Percentiles rank a stretch among this genome's conserved stretches.
phyloP scores from a whole-genome alignment of 352 stramenopile species.

The Pythium periplocum region DNA sequence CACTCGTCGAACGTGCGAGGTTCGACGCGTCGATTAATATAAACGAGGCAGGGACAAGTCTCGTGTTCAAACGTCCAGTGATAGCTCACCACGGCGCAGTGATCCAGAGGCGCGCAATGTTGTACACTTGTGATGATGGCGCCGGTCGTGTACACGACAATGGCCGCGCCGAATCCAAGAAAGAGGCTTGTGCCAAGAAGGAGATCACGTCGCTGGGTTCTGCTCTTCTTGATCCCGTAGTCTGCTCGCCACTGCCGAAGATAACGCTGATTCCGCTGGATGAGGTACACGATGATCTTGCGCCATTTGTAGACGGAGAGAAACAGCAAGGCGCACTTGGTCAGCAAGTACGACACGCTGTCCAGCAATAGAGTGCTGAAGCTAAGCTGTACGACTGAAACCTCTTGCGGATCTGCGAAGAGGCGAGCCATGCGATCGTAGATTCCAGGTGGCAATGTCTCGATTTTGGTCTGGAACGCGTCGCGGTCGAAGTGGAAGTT shows the following conservation, averaged over 20 bases:
- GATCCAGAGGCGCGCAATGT: not conserved
- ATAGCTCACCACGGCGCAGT: slow-evolving; percentile 16
- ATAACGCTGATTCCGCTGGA: slow-evolving; percentile 1
- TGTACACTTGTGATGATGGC: slow-evolving; percentile 3
- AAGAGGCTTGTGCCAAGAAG: slow-evolving; percentile 8
- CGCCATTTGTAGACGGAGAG: slow-evolving; percentile 20
- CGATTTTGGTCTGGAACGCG: slow-evolving; percentile 6
- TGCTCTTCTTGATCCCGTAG: not conserved
- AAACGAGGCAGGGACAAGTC: slow-evolving; percentile 5
- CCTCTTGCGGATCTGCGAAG: slow-evolving; percentile 20
- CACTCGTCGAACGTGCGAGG: slow-evolving; percentile 1
- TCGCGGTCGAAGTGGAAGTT: slow-evolving; percentile 20
- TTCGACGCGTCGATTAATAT: not conserved
- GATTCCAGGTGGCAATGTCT: slow-evolving; percentile 11
- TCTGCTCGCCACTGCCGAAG: not conserved
- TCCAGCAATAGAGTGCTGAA: slow-evolving; percentile 17
- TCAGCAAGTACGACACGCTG: slow-evolving; percentile 5
- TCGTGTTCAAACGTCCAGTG: not conserved
- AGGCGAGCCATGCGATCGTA: slow-evolving; percentile 17
- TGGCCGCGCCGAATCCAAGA: slow-evolving; percentile 2
- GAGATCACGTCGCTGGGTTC: slow-evolving; percentile 3
- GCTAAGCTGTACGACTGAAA: slow-evolving; percentile 12
- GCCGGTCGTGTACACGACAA: slow-evolving; percentile 8
- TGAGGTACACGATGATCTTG: slow-evolving; percentile 14
- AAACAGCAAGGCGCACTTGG: slow-evolving; percentile 14